Evolutionary conservation across 495 filamentous ascomycete genomes (phyloP), one percentile per base, ranked within the genome.

Genomic region (Evansstolkia leycettana): DNA sequence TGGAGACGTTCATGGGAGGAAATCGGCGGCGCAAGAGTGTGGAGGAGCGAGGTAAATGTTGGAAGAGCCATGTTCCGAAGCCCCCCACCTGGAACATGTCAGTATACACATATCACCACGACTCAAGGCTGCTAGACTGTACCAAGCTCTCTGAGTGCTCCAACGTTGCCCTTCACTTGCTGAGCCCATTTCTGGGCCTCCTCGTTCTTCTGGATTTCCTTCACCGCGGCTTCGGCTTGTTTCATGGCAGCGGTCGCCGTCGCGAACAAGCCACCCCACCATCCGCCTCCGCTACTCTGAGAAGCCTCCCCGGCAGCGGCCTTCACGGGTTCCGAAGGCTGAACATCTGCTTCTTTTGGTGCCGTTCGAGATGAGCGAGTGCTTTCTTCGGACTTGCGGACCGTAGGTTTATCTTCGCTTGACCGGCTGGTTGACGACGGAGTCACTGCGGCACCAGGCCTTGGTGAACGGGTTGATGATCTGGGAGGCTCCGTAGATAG

Each of bases 1-100:
- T 90, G 83, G 7, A 99, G 82, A 34, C 90, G 84, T 63, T 99
- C 90, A 59, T 96, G 92, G 5, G 89, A 90, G 15, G 86, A 90
- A 48, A 99, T 99, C 7, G 90, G 90, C 27, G 90, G 92, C 2
- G 90, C 92, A 36, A 99, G 78, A 29, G 83, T 92, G 53, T 94
- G 83, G 35, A 99, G 74, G 50, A 99, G 80, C 50, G 82, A 82
- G 48, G 87, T 88, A 54, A 99, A 94, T 41, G 90, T 95, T 31
- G 90, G 90, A 17, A 99, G 69, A 28, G 90, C 90, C 43, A 83
- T 81, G 42, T 80, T 82, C 40, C 81, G 75, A 47, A 99, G 72
- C 49, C 94, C 90, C 56, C 83, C 86, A 46, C 90, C 89, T 94
- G 45, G 17, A 52, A 45, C 29, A 30, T 15, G 33, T 47, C 4